phyloP scores from a whole-genome alignment of 2,329 filamentous ascomycete species.

The Sclerotiophoma versabilis region DNA sequence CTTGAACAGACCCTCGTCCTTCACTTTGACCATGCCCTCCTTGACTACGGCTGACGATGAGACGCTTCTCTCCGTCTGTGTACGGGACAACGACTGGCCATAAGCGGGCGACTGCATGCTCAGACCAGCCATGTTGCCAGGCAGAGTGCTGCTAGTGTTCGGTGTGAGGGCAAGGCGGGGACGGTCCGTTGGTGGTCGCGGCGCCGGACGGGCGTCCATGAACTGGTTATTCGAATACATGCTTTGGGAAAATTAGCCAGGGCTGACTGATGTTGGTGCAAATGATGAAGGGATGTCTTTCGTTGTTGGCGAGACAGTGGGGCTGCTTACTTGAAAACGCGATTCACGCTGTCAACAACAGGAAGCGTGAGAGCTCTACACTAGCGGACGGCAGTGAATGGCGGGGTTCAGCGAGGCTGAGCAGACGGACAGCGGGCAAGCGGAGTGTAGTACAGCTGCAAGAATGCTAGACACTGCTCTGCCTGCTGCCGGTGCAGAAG shows the following conservation, averaged over 20 bases:
- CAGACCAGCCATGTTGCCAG: conserved; percentile 81
- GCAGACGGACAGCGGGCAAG: conserved; percentile 8
- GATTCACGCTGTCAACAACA: conserved; percentile 29
- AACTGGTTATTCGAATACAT: conserved; percentile 73
- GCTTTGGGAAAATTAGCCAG: conserved; percentile 46
- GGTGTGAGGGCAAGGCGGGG: conserved; percentile 83
- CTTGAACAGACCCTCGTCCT: conserved; percentile 88
- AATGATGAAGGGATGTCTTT: not conserved
- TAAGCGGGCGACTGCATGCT: conserved; percentile 69
- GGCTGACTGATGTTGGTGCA: not conserved
- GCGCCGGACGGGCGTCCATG: conserved; percentile 96
- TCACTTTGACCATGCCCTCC: conserved; percentile 81
- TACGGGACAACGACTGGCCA: conserved; percentile 50
- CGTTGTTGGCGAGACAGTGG: conserved; percentile 1
- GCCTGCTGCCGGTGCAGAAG: not conserved
- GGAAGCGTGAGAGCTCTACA: conserved; percentile 17
- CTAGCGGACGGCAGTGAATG: conserved; percentile 33
- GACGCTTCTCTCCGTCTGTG: conserved; percentile 51
- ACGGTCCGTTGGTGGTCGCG: conserved; percentile 83
- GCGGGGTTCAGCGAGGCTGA: conserved; percentile 32
- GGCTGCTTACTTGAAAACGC: conserved; percentile 36
- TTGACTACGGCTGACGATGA: conserved; percentile 52
- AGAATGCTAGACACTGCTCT: not conserved
- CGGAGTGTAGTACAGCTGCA: conserved; percentile 21
- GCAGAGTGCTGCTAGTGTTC: conserved; percentile 69